Evolutionary conservation across 2,329 filamentous ascomycete species (phyloP).

Genomic region (Colletotrichum scovillei): DNA sequence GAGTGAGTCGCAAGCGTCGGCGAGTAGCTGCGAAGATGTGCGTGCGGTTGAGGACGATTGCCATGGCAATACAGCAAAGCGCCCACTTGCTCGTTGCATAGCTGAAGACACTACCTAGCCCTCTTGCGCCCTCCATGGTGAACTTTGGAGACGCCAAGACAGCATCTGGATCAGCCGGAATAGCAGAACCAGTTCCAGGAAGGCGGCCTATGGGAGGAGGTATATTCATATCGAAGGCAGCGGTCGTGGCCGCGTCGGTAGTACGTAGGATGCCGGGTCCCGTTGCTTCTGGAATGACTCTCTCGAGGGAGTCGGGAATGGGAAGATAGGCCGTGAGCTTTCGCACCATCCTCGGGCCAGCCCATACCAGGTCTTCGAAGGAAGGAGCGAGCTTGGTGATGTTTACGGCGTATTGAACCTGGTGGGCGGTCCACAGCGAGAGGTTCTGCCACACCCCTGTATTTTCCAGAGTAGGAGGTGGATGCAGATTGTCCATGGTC

Average conservation of each 20-base stretch:
- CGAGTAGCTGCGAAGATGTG: slow-evolving; percentile 93
- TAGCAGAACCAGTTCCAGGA: slow-evolving; percentile 41
- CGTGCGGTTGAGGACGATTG: slow-evolving; percentile 89
- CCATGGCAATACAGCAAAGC: slow-evolving; percentile 85
- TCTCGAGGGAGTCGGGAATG: slow-evolving; percentile 70
- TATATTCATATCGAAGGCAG: slow-evolving; percentile 44
- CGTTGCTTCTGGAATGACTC: slow-evolving; percentile 69
- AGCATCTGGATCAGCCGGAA: slow-evolving; percentile 53
- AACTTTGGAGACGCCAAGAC: slow-evolving; percentile 54
- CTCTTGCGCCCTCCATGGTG: slow-evolving; percentile 71
- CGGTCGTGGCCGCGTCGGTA: slow-evolving; percentile 54
- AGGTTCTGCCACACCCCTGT: slow-evolving; percentile 63
- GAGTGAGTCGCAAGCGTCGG: slow-evolving; percentile 79
- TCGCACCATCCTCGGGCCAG: slow-evolving; percentile 76
- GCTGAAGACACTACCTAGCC: slow-evolving; percentile 86
- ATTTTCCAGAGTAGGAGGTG: slow-evolving; percentile 47
- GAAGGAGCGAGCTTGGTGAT: slow-evolving; percentile 71
- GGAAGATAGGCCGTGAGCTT: slow-evolving; percentile 74
- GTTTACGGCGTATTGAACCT: slow-evolving; percentile 59
- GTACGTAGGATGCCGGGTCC: slow-evolving; percentile 54
- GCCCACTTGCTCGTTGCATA: slow-evolving; percentile 96
- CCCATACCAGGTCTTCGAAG: slow-evolving; percentile 75
- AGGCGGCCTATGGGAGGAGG: slow-evolving; percentile 10
- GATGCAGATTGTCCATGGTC: slow-evolving; percentile 24
- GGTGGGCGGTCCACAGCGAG: slow-evolving; percentile 62